Evolutionary conservation across 2,329 filamentous ascomycete species (phyloP).

Genomic region (Nemania sp.): DNA sequence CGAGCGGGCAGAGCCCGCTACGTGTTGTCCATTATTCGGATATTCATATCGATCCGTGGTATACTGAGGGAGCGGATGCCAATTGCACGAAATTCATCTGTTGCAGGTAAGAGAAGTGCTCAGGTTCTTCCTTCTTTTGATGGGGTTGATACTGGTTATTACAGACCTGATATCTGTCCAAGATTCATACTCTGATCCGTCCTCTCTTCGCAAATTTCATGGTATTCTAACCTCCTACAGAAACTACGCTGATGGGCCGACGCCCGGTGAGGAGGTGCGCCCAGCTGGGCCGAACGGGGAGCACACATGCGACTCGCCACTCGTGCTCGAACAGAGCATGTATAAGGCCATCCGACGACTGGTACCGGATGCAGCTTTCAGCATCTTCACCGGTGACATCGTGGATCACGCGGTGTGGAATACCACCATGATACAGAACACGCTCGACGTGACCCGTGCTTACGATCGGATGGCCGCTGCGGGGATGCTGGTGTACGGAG

Average conservation of each 20-base stretch:
- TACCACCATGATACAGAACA: slow-evolving; percentile 43
- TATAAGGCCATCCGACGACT: slow-evolving; percentile 54
- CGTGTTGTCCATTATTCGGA: slow-evolving; percentile 64
- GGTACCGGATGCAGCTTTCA: slow-evolving; percentile 54
- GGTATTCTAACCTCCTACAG: slow-evolving; percentile 34
- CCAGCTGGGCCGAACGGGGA: slow-evolving; percentile 59
- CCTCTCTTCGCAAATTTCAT: background rate
- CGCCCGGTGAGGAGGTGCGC: slow-evolving; percentile 51
- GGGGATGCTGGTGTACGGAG: slow-evolving; percentile 54
- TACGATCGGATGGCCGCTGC: slow-evolving; percentile 52
- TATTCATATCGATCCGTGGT: slow-evolving; percentile 61
- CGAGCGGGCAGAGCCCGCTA: slow-evolving; percentile 53
- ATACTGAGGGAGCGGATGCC: slow-evolving; percentile 56
- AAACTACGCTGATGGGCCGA: slow-evolving; percentile 51
- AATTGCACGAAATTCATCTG: slow-evolving; percentile 64
- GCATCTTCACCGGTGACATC: slow-evolving; percentile 65
- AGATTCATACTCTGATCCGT: background rate
- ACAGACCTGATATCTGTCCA: too few relatives aligned
- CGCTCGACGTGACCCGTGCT: slow-evolving; percentile 46
- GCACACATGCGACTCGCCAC: slow-evolving; percentile 57
- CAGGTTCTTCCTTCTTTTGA: background rate
- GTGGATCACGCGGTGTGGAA: slow-evolving; percentile 58
- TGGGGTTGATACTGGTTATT: too few relatives aligned
- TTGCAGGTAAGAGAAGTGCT: slow-evolving; percentile 49
- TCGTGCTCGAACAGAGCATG: slow-evolving; percentile 59